Evolutionary conservation across 108 stramenopile genomes (phyloP).

Genomic region (Cyclotella sp.): DNA sequence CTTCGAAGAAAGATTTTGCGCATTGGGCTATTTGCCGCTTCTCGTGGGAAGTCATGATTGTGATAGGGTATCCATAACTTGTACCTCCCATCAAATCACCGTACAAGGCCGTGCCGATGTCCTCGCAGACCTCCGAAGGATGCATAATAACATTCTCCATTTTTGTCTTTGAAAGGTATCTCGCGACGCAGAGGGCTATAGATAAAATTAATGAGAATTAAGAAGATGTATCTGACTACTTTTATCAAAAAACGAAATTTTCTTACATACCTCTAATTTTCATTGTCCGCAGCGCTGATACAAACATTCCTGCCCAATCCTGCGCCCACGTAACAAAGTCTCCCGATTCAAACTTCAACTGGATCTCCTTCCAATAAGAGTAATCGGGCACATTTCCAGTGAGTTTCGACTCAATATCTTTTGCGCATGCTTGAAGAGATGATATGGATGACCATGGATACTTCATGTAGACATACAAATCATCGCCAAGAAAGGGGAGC

Average conservation of each 20-base stretch:
- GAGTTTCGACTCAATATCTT: slow-evolving; percentile 37
- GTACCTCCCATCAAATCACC: slow-evolving; percentile 74
- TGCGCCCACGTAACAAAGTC: slow-evolving; percentile 72
- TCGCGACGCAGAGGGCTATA: slow-evolving; percentile 57
- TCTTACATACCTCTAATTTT: slow-evolving; percentile 30
- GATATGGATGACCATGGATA: slow-evolving; percentile 72
- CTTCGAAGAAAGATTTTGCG: slow-evolving; percentile 65
- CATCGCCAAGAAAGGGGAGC: slow-evolving; percentile 61
- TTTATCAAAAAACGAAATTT: background rate
- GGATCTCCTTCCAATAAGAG: slow-evolving; percentile 53
- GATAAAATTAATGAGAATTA: too few relatives aligned
- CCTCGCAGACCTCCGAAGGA: slow-evolving; percentile 72
- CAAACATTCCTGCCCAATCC: slow-evolving; percentile 87
- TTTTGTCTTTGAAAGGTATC: slow-evolving; percentile 46
- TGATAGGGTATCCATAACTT: slow-evolving; percentile 82
- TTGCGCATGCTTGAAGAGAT: slow-evolving; percentile 65
- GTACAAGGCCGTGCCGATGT: slow-evolving; percentile 71
- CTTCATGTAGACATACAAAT: slow-evolving; percentile 64
- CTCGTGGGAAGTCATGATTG: slow-evolving; percentile 53
- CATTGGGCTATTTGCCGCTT: slow-evolving; percentile 67
- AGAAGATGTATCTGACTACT: too few relatives aligned
- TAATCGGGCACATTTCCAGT: background rate
- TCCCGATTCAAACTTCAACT: slow-evolving; percentile 46
- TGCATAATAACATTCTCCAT: slow-evolving; percentile 35
- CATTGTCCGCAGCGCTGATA: slow-evolving; percentile 68